These are phyloP conservation scores for Euphorbia pulcherrima DNA, from an alignment of 345 rosid species.

Conservation along the genomic window DNA sequence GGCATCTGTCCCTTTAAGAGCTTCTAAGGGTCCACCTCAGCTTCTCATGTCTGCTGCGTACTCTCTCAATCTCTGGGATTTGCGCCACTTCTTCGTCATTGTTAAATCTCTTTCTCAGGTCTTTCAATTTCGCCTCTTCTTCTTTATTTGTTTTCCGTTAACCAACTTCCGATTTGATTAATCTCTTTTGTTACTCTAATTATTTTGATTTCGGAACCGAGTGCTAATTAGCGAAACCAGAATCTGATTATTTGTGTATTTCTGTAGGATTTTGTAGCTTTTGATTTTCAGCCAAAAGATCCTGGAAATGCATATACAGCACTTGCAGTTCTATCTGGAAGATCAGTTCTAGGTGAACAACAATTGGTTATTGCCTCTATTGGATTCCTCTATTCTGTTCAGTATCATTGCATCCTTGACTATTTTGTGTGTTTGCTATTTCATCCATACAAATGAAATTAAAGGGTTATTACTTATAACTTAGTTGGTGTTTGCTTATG, in stretches of 20 bases:
- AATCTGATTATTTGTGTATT: not conserved
- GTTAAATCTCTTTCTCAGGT: slow-evolving; percentile 47
- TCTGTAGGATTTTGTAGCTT: slow-evolving; percentile 36
- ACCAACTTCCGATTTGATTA: too few relatives aligned
- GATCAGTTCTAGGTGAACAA: slow-evolving; percentile 46
- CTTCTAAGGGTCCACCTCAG: slow-evolving; percentile 54
- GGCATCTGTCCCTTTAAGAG: slow-evolving; percentile 55
- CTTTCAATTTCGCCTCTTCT: not conserved
- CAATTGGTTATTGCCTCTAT: not conserved
- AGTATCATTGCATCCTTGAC: not conserved
- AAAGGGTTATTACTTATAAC: too few relatives aligned
- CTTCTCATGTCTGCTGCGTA: slow-evolving; percentile 51
- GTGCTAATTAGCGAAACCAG: not conserved
- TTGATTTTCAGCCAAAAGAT: slow-evolving; percentile 60
- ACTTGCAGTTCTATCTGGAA: slow-evolving; percentile 47
- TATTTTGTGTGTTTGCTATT: too few relatives aligned
- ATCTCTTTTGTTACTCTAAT: not conserved
- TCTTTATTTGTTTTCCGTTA: too few relatives aligned
- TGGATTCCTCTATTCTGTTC: not conserved
- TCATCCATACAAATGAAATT: too few relatives aligned
- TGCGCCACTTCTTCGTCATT: slow-evolving; percentile 65
- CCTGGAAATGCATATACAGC: slow-evolving; percentile 50
- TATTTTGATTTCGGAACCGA: not conserved
- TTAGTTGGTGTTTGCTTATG: not conserved
- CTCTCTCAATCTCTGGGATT: slow-evolving; percentile 47